Base-by-base conservation (phyloP, 257 asterid genomes). In the Solanum bulbocastanum region DNA sequence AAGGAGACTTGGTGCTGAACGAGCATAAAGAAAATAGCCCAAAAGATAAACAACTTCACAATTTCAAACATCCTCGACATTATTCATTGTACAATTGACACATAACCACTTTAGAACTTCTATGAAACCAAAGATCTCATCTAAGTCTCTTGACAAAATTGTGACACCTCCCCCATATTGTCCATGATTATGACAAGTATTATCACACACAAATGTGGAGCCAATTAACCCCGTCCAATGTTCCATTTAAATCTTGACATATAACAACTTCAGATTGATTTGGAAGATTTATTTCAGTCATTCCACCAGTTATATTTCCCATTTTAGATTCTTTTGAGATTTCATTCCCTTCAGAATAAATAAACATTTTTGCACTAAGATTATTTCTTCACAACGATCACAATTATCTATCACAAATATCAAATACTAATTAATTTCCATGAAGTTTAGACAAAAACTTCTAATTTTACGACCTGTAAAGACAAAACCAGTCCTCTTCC, bases 71-170 rank as follows among this genome's bases (percentile, higher is more conserved):
- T 30, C 91, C 36, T 92, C 96, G 88, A 92, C 84, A 89, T 97
- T 97, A 83, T 78, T 92, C 96, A 96, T 91, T 3, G 99, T 96
- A 90, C 99, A 97, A 90, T 97, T 97, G 88, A 92, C 91, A 91
- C 99, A 97, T 91, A 95, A 96, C 99, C 99, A 97, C 92, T 93
- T 95, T n/a, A 90, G 73, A 74, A 93, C 87, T 89, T 91, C 92
- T 27, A 65, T 84, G 27, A 49, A 86, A 46, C 46, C 68, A 23
- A 81, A 78, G 65, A 44, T 66, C 33, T 87, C 88, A 3, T 44
- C 90, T 71, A 88, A 42, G 15, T 42, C 49, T 42, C 49, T 42
- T 42, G 49, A 42, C 49, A 42, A 42, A 42, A 11, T 42, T 42
- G 49, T 42, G 15, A 11, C 49, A 42, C 49, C 49, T 42, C 15